Percentiles rank a stretch among this genome's conserved stretches.
Conservation (phyloP, 768 basidiomycete species). For the Kwoniella sp. region DNA sequence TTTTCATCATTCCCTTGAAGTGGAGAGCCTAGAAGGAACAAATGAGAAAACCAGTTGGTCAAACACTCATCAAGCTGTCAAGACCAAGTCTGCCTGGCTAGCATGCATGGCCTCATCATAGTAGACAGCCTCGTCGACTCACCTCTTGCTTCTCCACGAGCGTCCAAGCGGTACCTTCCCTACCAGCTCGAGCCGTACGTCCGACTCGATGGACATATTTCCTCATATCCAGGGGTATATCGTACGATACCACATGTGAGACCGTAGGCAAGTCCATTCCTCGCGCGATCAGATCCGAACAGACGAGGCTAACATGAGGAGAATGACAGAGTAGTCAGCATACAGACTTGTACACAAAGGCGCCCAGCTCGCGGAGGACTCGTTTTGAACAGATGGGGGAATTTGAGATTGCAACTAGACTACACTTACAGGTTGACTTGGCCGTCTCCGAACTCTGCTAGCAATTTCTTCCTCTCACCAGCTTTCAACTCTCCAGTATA, state of each 20-base stretch:
- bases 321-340: background rate
- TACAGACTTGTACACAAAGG: too few species aligned
- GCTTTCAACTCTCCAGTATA: constrained; percentile 85
- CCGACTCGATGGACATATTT: constrained; percentile 99
- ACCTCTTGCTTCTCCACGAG: constrained; percentile 83
- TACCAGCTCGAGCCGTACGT: constrained; percentile 89
- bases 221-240: constrained; percentile 93
- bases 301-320: constrained; percentile 70
- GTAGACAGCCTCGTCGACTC: constrained; percentile 14
- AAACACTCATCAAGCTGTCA: too few species aligned
- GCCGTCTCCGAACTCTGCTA: constrained; percentile 78
- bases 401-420: too few species aligned
- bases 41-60: background rate
- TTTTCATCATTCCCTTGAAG: constrained; percentile 80
- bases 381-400: too few species aligned
- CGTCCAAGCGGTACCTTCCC: constrained; percentile 86
- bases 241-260: constrained; percentile 90
- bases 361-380: too few species aligned
- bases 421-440: constrained; percentile 76
- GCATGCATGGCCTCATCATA: too few species aligned
- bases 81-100: too few species aligned
- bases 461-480: constrained; percentile 70
- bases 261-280: constrained; percentile 94
- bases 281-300: constrained; percentile 91
- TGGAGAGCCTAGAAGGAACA: constrained; percentile 67